Evolutionary conservation across 306 rosid species (phyloP).

Genomic region (Sophora flavescens): DNA sequence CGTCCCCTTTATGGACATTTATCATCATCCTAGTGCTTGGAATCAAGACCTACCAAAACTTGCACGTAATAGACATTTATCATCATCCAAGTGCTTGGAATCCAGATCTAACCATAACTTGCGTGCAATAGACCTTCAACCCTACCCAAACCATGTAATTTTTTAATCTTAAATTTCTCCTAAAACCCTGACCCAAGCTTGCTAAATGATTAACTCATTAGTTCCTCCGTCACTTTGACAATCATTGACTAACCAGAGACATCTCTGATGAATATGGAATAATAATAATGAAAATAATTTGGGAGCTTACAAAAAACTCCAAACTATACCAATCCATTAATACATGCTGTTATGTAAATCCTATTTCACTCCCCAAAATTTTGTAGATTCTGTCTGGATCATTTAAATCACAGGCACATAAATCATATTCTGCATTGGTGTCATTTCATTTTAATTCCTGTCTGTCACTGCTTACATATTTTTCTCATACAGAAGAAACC

Average conservation of each 20-base stretch:
- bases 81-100: not conserved
- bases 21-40: not conserved
- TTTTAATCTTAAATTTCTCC: not conserved
- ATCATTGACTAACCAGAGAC: not conserved
- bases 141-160: not conserved
- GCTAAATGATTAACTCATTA: conserved; percentile 22
- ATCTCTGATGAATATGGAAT: not conserved
- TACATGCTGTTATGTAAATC: conserved; percentile 16
- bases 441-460: conserved; percentile 22
- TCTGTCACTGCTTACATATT: conserved; percentile 34
- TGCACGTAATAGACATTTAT: not conserved
- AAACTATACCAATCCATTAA: conserved; percentile 15
- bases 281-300: conserved; percentile 17
- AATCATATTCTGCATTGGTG: conserved; percentile 16
- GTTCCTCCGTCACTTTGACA: not conserved
- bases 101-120: not conserved
- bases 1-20: not conserved
- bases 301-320: conserved; percentile 10
- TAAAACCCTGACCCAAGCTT: not conserved
- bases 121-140: not conserved
- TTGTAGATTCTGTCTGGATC: not conserved
- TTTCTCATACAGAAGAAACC: conserved; percentile 73
- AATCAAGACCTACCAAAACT: not conserved
- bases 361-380: not conserved
- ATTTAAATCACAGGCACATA: not conserved